A percentile compares a stretch with the other conserved stretches of the same genome.
Evolutionary conservation across 768 basidiomycete genomes (phyloP).

Genomic region (Podaxis pistillaris): DNA sequence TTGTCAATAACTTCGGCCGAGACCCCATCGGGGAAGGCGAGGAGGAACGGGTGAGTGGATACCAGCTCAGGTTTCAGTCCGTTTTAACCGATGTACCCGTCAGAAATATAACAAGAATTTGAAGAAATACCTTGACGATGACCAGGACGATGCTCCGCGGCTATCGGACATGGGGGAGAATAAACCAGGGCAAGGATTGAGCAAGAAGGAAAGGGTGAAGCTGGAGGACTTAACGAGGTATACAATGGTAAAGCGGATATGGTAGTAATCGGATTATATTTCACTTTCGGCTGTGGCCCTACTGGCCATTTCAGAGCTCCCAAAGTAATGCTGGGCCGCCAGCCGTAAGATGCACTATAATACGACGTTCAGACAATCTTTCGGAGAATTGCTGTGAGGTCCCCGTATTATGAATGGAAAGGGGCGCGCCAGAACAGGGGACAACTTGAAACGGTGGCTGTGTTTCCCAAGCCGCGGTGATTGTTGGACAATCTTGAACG

Average conservation of each 20-base stretch:
- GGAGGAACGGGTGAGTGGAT: constrained; percentile 68
- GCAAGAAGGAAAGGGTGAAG: constrained; percentile 61
- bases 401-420: no score
- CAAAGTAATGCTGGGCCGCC: no score
- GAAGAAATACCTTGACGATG: constrained; percentile 66
- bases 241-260: constrained; percentile 96
- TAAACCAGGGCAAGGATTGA: constrained; percentile 31
- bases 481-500: no score
- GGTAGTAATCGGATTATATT: constrained; percentile 31
- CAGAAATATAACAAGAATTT: constrained; percentile 84
- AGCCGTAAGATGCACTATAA: no score
- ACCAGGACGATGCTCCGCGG: constrained; percentile 62
- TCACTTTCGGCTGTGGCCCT: neutral
- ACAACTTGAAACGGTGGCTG: no score
- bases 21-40: constrained; percentile 88
- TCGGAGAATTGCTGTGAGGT: no score
- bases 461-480: no score
- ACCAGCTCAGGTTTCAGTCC: neutral
- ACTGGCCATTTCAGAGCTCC: neutral
- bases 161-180: constrained; percentile 76
- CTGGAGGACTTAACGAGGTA: constrained; percentile 90
- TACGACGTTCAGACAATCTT: no score
- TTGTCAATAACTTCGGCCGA: constrained; percentile 85
- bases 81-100: constrained; percentile 7
- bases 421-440: no score